Conservation (phyloP, 257 asterid genomes). For the Misopates orontium region DNA sequence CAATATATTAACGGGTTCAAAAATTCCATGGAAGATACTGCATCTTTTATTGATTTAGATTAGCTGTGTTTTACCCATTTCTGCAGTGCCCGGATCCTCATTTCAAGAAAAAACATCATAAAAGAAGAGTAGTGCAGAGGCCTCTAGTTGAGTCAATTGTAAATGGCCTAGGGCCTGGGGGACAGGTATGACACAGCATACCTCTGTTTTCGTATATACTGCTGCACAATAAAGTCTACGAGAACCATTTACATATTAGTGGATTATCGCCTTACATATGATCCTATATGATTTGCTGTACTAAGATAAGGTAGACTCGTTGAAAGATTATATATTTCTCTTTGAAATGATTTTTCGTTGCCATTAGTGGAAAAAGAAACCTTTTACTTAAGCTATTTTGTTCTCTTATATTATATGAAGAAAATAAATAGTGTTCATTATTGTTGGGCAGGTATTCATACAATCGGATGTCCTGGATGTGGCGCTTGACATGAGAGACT, state of each 20-base stretch:
- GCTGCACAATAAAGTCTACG: background rate
- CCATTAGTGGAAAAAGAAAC: background rate
- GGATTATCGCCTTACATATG: background rate
- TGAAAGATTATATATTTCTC: background rate
- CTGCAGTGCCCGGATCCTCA: constrained; percentile 98
- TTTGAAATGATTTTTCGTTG: background rate
- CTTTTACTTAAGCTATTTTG: too few relatives aligned
- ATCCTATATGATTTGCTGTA: background rate
- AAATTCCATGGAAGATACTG: constrained; percentile 18
- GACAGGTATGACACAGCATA: constrained; percentile 53
- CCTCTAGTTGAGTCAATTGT: constrained; percentile 78
- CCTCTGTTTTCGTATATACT: background rate
- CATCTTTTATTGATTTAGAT: constrained; percentile 6
- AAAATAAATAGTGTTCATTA: too few relatives aligned
- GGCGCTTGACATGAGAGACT: constrained; percentile 79
- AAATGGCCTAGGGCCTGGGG: constrained; percentile 59
- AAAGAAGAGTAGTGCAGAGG: constrained; percentile 91
- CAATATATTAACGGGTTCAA: background rate
- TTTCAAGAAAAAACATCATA: constrained; percentile 85
- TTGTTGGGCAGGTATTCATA: constrained; percentile 61
- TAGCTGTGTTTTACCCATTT: constrained; percentile 17
- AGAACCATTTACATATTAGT: background rate
- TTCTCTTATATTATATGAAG: too few relatives aligned
- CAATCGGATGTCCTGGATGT: constrained; percentile 86
- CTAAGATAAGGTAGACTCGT: background rate